Evolutionary conservation across 495 filamentous ascomycete genomes (phyloP), one percentile per base, ranked within the genome.

Genomic region (Podospora pseudopauciseta): DNA sequence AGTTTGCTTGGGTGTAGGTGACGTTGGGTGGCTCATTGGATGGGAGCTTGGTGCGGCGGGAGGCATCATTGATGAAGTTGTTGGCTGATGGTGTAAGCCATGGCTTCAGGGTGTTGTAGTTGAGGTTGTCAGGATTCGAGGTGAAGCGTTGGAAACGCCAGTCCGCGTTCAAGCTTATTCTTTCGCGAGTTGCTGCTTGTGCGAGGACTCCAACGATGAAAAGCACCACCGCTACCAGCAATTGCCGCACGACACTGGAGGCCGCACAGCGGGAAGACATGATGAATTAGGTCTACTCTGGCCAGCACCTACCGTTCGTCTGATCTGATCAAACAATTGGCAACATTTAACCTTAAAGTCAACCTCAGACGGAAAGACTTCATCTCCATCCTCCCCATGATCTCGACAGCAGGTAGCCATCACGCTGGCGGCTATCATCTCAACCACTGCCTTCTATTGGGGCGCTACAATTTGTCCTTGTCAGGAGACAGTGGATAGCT

Each of bases 81-180:
- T 73, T 73, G 34, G 66, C 73, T 3, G 65, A 55, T 2, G 76
- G 75, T 1, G 77, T 64, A n/a, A 78, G 68, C 72, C 72, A 75
- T 23, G 69, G 58, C 63, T 75, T 76, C 0, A 78, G 63, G 4
- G 61, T 64, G 62, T 54, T 66, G 68, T 78, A 78, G 4, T 63
- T 68, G 0, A 78, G 68, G 0, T 60, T 65, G 39, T 78, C 76
- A 0, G 74, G 74, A 39, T 74, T 71, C 0, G 65, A 56, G 5
- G 71, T 70, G 39, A 74, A 76, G 57, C 73, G 76, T 7, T 63
- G 56, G 55, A 78, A 78, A 5, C 67, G 67, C 76, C 76, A 78
- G 64, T 56, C 68, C 5, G 63, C 71, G 62, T 75, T 74, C 23
- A 78, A 66, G 59, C 68, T 76, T 61, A 64, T 30, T 6, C 72